Percentiles rank a stretch among this genome's conserved stretches.
Evolutionary conservation across 495 filamentous ascomycete genomes (phyloP).

Genomic region (Achaetomiella virescens): DNA sequence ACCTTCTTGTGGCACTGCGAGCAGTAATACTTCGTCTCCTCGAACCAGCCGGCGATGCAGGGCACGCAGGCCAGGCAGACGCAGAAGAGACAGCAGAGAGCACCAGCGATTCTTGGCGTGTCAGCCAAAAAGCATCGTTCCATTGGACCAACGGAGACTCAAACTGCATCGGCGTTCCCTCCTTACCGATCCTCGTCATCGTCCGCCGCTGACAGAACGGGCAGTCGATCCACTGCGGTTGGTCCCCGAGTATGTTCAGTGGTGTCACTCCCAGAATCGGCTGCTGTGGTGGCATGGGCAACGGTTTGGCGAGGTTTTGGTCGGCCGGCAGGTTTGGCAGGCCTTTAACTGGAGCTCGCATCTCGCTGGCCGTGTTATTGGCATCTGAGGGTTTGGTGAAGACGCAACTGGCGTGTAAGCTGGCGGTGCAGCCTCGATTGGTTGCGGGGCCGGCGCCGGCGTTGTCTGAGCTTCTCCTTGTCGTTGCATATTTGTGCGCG

Average conservation of each 20-base stretch:
- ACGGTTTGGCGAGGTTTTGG: background rate
- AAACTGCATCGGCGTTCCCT: slow-evolving; percentile 31
- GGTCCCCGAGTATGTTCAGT: slow-evolving; percentile 18
- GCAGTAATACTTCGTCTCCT: slow-evolving; percentile 27
- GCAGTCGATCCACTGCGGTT: slow-evolving; percentile 28
- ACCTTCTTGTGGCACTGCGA: slow-evolving; percentile 24
- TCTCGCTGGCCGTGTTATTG: background rate
- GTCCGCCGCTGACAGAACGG: slow-evolving; percentile 27
- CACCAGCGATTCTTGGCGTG: slow-evolving; percentile 20
- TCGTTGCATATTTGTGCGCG: too few species aligned
- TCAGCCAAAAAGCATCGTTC: background rate
- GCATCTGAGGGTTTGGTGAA: background rate
- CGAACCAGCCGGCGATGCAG: slow-evolving; percentile 30
- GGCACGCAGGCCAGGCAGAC: slow-evolving; percentile 30
- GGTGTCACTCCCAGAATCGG: slow-evolving; percentile 20
- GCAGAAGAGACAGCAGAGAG: slow-evolving; percentile 28
- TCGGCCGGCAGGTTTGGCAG: background rate
- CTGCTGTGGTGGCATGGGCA: background rate
- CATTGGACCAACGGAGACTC: background rate
- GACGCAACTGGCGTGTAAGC: background rate
- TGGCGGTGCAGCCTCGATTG: background rate
- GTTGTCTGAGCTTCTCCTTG: too few species aligned
- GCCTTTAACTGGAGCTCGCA: background rate
- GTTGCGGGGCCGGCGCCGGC: background rate
- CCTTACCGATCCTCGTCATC: slow-evolving; percentile 12